These are phyloP conservation scores for Petrea volubilis DNA, from an alignment of 257 asterid species.

Conservation along the genomic window DNA sequence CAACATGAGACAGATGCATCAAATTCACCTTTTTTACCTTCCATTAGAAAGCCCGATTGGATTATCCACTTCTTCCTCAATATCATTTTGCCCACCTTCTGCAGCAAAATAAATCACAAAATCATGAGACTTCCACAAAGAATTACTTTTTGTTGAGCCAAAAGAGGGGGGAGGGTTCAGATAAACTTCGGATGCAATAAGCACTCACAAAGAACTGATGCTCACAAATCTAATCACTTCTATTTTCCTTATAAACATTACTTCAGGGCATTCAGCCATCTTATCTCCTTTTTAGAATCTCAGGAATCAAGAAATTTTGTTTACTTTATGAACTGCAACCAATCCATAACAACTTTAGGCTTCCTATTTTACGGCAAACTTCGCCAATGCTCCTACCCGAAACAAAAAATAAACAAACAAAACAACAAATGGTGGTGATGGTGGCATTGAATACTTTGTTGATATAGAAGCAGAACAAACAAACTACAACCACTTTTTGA, in stretches of 20 bases:
- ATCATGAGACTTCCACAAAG: constrained; percentile 12
- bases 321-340: background rate
- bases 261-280: background rate
- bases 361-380: background rate
- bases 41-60: constrained; percentile 35
- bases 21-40: constrained; percentile 72
- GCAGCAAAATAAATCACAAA: constrained; percentile 32
- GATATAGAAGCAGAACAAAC: background rate
- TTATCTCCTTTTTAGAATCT: background rate
- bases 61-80: constrained; percentile 42
- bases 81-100: constrained; percentile 44
- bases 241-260: background rate
- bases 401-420: background rate
- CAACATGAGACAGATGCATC: constrained; percentile 28
- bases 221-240: background rate
- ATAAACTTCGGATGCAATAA: background rate
- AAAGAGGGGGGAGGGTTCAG: background rate
- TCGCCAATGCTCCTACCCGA: background rate
- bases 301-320: background rate
- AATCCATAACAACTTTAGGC: background rate
- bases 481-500: background rate
- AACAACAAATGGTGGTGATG: background rate
- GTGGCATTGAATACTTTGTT: background rate
- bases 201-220: background rate
- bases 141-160: background rate